These are phyloP conservation scores for Cornus kousa DNA, from an alignment of 148 eudicot species.

Conservation along the genomic window DNA sequence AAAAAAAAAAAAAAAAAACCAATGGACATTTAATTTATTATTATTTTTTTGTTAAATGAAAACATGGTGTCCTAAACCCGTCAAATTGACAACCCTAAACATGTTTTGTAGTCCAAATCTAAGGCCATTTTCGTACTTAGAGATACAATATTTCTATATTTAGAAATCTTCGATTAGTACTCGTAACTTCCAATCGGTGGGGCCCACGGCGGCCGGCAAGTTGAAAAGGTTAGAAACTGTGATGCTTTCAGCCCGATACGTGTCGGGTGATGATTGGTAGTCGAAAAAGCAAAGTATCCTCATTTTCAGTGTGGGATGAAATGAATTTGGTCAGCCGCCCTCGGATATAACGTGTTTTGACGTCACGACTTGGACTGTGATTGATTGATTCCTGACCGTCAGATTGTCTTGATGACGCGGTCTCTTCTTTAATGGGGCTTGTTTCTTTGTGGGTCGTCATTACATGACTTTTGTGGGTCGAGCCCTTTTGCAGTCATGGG, in stretches of 20 bases:
- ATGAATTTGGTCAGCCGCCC: constrained; percentile 23
- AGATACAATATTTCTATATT: background rate
- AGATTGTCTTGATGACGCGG: background rate
- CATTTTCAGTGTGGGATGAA: constrained; percentile 2
- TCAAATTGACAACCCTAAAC: no score
- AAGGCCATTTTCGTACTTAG: background rate
- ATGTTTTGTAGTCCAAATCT: no score
- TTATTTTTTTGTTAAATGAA: no score
- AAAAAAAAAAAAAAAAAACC: no score
- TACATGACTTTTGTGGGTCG: no score
- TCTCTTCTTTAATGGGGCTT: background rate
- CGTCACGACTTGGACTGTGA: background rate
- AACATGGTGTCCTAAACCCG: no score
- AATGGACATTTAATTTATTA: no score
- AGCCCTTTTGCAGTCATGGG: no score
- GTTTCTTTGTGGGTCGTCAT: background rate
- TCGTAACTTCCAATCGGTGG: background rate
- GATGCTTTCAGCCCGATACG: background rate
- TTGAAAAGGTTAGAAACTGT: background rate
- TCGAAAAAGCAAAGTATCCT: background rate
- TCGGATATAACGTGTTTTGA: constrained; percentile 8
- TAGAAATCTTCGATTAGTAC: background rate
- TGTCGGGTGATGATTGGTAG: background rate
- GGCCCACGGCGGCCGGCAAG: background rate
- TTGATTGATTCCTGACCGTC: constrained; percentile 6